Percentiles rank a stretch among this genome's conserved stretches.
phyloP scores from a whole-genome alignment of 768 basidiomycete species.

The Serendipita sp. region DNA sequence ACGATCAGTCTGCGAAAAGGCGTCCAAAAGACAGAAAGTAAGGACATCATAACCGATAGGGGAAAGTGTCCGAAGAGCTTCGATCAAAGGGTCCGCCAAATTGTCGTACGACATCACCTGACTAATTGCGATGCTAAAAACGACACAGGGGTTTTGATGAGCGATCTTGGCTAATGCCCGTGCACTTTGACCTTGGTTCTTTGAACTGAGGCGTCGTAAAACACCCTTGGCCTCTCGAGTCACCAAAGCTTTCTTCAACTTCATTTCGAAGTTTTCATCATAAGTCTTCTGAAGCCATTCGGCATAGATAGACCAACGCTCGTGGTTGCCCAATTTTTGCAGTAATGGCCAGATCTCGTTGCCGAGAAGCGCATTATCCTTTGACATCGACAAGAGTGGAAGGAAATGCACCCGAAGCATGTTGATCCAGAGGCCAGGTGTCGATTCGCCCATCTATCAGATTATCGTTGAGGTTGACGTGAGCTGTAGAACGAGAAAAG shows the following conservation, averaged over 20 bases:
- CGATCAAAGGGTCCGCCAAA: conserved; percentile 74
- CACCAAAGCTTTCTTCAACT: conserved; percentile 63
- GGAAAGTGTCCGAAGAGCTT: conserved; percentile 74
- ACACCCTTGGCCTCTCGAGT: conserved; percentile 81
- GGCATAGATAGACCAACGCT: conserved; percentile 84
- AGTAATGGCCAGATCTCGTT: conserved; percentile 89
- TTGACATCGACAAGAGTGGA: conserved; percentile 71
- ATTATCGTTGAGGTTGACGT: neutral
- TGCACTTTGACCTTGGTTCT: conserved; percentile 70
- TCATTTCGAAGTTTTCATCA: conserved; percentile 60
- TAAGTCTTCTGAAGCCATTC: conserved; percentile 77
- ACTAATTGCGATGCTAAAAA: conserved; percentile 76
- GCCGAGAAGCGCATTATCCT: conserved; percentile 74
- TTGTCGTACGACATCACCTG: conserved; percentile 98
- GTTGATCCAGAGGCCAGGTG: conserved; percentile 59
- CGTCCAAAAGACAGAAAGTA: conserved; percentile 72
- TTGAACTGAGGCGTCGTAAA: conserved; percentile 68
- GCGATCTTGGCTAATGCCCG: conserved; percentile 83
- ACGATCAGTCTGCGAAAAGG: conserved; percentile 67
- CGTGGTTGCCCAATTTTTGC: conserved; percentile 53
- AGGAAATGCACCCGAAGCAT: conserved; percentile 66
- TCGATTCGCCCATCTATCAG: neutral
- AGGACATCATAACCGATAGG: conserved; percentile 91
- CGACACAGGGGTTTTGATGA: conserved; percentile 83
- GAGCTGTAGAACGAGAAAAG: neutral